Evolutionary conservation across 2,329 filamentous ascomycete genomes (phyloP).

Genomic region (Zasmidium citrigriseum): DNA sequence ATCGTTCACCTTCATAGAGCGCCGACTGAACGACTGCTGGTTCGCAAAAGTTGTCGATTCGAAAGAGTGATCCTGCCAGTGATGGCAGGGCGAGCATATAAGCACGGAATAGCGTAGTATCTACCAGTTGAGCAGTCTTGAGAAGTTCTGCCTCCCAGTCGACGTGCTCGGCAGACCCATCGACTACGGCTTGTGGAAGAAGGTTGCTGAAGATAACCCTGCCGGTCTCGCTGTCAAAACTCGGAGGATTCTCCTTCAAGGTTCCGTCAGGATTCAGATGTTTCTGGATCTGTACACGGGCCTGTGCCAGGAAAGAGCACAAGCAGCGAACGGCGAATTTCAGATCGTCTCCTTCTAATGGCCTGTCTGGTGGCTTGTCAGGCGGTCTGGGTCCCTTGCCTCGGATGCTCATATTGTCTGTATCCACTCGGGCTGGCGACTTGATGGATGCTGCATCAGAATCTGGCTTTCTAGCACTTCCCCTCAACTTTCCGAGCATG

Average conservation of each 20-base stretch:
- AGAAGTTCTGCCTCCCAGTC: conserved; percentile 72
- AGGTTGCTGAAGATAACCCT: conserved; percentile 48
- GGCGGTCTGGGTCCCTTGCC: conserved; percentile 47
- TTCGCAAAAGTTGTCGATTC: conserved; percentile 95
- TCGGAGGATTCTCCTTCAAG: conserved; percentile 57
- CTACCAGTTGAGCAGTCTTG: conserved; percentile 78
- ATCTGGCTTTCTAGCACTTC: conserved; percentile 46
- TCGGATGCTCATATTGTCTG: conserved; percentile 59
- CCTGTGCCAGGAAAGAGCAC: conserved; percentile 84
- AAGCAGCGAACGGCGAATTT: conserved; percentile 79
- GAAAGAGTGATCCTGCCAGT: conserved; percentile 85
- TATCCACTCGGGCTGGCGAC: conserved; percentile 58
- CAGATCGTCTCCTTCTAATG: conserved; percentile 78
- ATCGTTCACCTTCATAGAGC: conserved; percentile 81
- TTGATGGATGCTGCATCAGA: conserved; percentile 60
- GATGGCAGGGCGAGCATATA: conserved; percentile 92
- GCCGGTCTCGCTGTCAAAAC: conserved; percentile 41
- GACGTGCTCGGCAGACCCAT: conserved; percentile 38
- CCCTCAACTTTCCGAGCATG: conserved; percentile 51
- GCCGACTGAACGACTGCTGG: conserved; percentile 93
- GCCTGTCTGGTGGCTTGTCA: conserved; percentile 47
- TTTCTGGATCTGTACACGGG: conserved; percentile 65
- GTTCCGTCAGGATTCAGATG: conserved; percentile 61
- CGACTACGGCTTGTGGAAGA: conserved; percentile 28
- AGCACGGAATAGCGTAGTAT: conserved; percentile 90